Conservation (phyloP, 495 filamentous ascomycete species). For the Amorphotheca resinae region DNA sequence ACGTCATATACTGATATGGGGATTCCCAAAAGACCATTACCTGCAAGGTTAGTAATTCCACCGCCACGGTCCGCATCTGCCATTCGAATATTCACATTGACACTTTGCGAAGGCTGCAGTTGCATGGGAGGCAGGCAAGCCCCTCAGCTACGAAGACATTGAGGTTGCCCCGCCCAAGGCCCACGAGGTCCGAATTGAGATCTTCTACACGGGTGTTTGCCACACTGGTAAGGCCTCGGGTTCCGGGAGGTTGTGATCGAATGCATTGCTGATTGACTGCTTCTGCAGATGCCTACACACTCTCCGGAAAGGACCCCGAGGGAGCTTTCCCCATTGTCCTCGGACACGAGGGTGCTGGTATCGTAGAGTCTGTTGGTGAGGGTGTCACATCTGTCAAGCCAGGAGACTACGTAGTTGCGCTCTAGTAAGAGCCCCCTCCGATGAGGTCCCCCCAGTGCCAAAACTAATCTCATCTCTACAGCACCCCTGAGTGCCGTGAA, state of each 20-base stretch:
- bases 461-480: no score
- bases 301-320: slow-evolving; percentile 96
- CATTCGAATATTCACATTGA: slow-evolving; percentile 5
- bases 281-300: slow-evolving; percentile 79
- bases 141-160: slow-evolving; percentile 78
- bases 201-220: slow-evolving; percentile 95
- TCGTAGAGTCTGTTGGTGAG: slow-evolving; percentile 94
- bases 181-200: slow-evolving; percentile 91
- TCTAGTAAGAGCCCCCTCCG: slow-evolving; percentile 57
- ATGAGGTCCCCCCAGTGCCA: no score
- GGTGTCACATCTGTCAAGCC: slow-evolving; percentile 87
- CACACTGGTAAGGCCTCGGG: slow-evolving; percentile 62
- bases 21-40: slow-evolving; percentile 47
- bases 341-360: slow-evolving; percentile 92
- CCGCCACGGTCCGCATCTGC: not conserved
- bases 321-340: slow-evolving; percentile 95
- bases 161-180: slow-evolving; percentile 88
- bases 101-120: slow-evolving; percentile 58
- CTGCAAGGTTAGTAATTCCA: slow-evolving; percentile 45
- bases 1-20: slow-evolving; percentile 1
- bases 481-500: slow-evolving; percentile 90
- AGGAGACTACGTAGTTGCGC: slow-evolving; percentile 88
- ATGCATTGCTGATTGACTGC: slow-evolving; percentile 1
- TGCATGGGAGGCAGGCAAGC: slow-evolving; percentile 89
- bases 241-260: not conserved